Evolutionary conservation across 345 rosid genomes (phyloP), one percentile per base, ranked within the genome.

Genomic region (Eucalyptus pauciflora): DNA sequence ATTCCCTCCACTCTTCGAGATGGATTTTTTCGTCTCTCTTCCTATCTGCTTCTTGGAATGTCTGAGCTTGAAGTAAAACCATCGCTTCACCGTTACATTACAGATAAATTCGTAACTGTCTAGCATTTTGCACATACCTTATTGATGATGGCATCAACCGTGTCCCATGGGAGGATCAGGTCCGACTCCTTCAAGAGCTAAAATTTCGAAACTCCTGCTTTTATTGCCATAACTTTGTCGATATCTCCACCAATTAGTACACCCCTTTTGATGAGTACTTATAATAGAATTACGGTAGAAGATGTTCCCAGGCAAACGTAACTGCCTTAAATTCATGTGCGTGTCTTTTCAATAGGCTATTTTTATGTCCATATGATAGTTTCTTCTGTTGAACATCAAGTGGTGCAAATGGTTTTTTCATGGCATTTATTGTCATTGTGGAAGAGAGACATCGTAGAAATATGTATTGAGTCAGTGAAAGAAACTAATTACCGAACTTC

Each of bases 21-120:
- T 94, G 94, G 58, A 94, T 92, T 86, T 93, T 93, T 22, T 93
- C 94, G 64, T 93, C 95, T 83, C 91, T 58, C 83, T 91, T 93
- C 27, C 64, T 79, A 89, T 93, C 94, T 81, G 90, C 92, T 24
- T 92, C 95, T 86, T 93, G 85, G 67, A 95, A 92, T 89, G 95
- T 92, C 95, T 95, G 62, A 29, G 33, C 12, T 76, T 14, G 71
- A n/a, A 33, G 33, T 50, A 64, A 24, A 20, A 1, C 83, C 83
- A 41, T 76, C 5, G 29, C 83, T 76, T 76, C 43, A 76, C 29
- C 4, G 0, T 20, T 20, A 76, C 3, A 41, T 22, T 48, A 41
- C 83, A 20, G 83, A 76, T 76, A 76, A 17, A 41, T 76, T 76
- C 8, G 9, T 15, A 22, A 41, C 24, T 76, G 13, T 76, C 83